Conservation (phyloP, 768 basidiomycete species). For the Pisolithus sp. region DNA sequence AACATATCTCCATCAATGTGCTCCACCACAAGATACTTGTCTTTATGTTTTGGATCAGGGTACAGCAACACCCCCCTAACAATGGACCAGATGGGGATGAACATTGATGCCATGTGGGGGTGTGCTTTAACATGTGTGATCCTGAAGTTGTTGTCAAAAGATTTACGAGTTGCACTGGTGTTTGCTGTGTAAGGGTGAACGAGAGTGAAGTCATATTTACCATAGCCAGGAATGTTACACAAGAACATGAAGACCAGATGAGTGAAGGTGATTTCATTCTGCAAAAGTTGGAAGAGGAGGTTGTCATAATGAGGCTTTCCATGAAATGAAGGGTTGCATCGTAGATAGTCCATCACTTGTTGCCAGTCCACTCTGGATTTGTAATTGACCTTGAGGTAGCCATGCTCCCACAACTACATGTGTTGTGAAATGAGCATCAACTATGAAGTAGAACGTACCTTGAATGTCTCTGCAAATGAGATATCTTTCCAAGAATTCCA, state of each 20-base stretch:
- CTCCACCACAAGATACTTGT: too few species aligned
- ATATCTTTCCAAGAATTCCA: too few species aligned
- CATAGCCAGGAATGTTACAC: slow-evolving; percentile 6
- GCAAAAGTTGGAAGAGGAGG: slow-evolving; percentile 16
- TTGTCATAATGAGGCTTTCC: slow-evolving; percentile 18
- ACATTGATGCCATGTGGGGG: slow-evolving; percentile 2
- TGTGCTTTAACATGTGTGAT: too few species aligned
- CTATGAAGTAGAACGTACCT: not conserved
- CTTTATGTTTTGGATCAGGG: too few species aligned
- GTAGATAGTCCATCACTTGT: slow-evolving; percentile 21
- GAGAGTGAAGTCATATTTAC: slow-evolving; percentile 8
- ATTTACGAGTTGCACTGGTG: not conserved
- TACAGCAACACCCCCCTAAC: slow-evolving; percentile 21
- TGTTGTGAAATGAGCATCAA: not conserved
- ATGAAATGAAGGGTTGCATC: slow-evolving; percentile 27
- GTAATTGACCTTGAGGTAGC: slow-evolving; percentile 24
- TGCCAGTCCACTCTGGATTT: slow-evolving; percentile 24
- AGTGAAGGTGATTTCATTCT: slow-evolving; percentile 5
- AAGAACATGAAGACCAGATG: slow-evolving; percentile 19
- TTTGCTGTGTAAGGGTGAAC: slow-evolving; percentile 12
- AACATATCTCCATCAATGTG: too few species aligned
- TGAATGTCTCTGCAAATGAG: too few species aligned
- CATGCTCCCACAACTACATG: slow-evolving; percentile 18
- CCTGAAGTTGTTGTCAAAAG: too few species aligned
- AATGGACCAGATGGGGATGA: slow-evolving; percentile 26